These are phyloP conservation scores for Saccharomyces hybrid DNA, from an alignment of 1,139 yeast species.

Conservation along the genomic window DNA sequence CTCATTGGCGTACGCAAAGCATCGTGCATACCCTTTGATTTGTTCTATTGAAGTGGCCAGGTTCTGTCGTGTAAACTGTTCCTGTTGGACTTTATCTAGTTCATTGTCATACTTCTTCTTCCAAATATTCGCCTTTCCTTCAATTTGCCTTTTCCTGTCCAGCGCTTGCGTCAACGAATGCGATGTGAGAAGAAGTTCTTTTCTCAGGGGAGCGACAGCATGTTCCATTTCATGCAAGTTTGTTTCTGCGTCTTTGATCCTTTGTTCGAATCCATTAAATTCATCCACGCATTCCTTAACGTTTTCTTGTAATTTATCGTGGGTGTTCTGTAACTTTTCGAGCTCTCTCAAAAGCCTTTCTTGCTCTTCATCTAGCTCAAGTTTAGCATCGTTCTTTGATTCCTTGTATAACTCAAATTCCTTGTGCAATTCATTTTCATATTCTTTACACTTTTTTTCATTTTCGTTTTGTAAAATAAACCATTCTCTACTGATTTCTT, in stretches of 20 bases:
- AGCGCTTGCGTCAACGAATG: not conserved
- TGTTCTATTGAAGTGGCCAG: constrained; percentile 4
- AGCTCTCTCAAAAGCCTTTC: not conserved
- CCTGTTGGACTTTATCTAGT: not conserved
- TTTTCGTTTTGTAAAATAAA: constrained; percentile 11
- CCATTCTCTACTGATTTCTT: constrained; percentile 9
- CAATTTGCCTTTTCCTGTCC: constrained; percentile 1
- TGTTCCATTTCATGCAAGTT: not conserved
- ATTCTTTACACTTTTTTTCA: constrained; percentile 6
- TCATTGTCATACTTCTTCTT: not conserved
- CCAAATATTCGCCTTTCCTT: not conserved
- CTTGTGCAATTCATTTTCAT: constrained; percentile 8
- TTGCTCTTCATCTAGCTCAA: constrained; percentile 6
- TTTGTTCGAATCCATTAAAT: not conserved
- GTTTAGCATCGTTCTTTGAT: constrained; percentile 11
- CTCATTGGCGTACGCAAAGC: constrained; percentile 2
- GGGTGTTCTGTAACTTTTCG: not conserved
- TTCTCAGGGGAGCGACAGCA: not conserved
- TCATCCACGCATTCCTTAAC: not conserved
- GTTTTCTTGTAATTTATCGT: not conserved
- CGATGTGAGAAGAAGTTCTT: not conserved
- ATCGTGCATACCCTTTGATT: not conserved
- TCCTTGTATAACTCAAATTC: constrained; percentile 14
- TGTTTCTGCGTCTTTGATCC: not conserved
- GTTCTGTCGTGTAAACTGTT: not conserved